These are phyloP conservation scores for Tricholoma flavovirens DNA, from an alignment of 768 basidiomycete species.

Conservation along the genomic window DNA sequence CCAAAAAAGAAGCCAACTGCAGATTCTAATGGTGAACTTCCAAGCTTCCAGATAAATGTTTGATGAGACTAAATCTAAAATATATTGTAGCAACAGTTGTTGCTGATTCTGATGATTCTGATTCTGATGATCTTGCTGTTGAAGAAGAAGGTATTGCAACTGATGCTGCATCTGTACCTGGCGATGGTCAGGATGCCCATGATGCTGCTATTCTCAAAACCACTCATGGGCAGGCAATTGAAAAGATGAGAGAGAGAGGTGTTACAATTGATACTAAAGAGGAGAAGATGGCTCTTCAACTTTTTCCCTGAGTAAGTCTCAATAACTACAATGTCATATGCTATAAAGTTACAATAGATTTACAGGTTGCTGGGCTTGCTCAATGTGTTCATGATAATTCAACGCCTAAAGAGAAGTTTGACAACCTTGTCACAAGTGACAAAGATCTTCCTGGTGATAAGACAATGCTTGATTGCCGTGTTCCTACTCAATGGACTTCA, in stretches of 20 bases:
- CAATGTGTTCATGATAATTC: too few relatives aligned
- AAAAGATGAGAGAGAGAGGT: not conserved
- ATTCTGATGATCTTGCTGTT: constrained; percentile 7
- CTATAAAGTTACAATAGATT: not conserved
- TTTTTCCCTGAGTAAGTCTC: constrained; percentile 14
- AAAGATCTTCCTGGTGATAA: constrained; percentile 8
- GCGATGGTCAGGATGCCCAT: constrained; percentile 15
- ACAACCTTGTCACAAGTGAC: constrained; percentile 14
- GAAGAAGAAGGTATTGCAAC: constrained; percentile 6
- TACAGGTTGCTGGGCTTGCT: too few relatives aligned
- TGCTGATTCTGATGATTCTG: not conserved
- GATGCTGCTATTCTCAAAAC: constrained; percentile 10
- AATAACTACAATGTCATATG: too few relatives aligned
- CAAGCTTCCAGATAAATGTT: not conserved
- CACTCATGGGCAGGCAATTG: constrained; percentile 7
- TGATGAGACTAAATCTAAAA: not conserved
- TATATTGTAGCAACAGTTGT: not conserved
- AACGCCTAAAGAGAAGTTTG: constrained; percentile 17
- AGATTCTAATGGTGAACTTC: not conserved
- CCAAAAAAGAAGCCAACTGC: constrained; percentile 14
- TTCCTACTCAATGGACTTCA: constrained; percentile 28
- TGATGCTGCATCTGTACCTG: constrained; percentile 2
- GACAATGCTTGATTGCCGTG: constrained; percentile 15
- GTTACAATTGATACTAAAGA: constrained; percentile 6
- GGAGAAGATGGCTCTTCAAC: constrained; percentile 6